phyloP scores from a whole-genome alignment of 23 red algal species.

The Agarophyton chilense region DNA sequence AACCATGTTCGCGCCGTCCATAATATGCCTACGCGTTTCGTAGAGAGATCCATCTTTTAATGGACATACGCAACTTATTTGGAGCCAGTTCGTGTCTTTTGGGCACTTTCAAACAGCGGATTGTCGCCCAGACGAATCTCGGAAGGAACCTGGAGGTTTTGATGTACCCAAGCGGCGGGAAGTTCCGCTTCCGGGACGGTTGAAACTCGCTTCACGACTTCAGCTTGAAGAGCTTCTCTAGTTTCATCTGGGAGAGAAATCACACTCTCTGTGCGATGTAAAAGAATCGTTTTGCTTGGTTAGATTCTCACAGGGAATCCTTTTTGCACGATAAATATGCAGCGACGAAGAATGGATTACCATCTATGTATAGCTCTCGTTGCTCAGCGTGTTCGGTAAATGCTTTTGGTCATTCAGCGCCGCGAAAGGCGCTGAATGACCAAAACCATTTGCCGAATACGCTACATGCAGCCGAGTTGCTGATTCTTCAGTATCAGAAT shows the following conservation, averaged over 20 bases:
- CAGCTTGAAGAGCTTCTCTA: conserved; percentile 25
- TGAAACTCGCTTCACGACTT: conserved; percentile 21
- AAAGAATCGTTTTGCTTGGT: not conserved
- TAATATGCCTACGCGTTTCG: too few species aligned
- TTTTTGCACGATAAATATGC: too few species aligned
- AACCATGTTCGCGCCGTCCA: too few species aligned
- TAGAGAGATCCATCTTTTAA: not conserved
- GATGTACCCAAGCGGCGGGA: conserved; percentile 7
- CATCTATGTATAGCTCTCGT: too few species aligned
- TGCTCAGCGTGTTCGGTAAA: too few species aligned
- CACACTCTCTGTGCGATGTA: conserved; percentile 41
- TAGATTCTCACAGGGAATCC: not conserved
- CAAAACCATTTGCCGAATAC: too few species aligned
- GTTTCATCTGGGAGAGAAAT: conserved; percentile 28
- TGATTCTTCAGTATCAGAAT: too few species aligned
- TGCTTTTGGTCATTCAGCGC: too few species aligned
- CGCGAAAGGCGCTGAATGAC: too few species aligned
- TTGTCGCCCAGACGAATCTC: conserved; percentile 68
- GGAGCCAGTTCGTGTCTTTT: conserved; percentile 15
- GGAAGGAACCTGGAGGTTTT: conserved; percentile 30
- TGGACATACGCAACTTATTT: not conserved
- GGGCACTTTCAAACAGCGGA: conserved; percentile 31
- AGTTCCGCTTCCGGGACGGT: conserved; percentile 37
- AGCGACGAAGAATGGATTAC: too few species aligned
- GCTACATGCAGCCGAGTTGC: too few species aligned